Base-by-base conservation (phyloP, 1,284 basidiomycete species). In the Trichosporon coremiiforme region DNA sequence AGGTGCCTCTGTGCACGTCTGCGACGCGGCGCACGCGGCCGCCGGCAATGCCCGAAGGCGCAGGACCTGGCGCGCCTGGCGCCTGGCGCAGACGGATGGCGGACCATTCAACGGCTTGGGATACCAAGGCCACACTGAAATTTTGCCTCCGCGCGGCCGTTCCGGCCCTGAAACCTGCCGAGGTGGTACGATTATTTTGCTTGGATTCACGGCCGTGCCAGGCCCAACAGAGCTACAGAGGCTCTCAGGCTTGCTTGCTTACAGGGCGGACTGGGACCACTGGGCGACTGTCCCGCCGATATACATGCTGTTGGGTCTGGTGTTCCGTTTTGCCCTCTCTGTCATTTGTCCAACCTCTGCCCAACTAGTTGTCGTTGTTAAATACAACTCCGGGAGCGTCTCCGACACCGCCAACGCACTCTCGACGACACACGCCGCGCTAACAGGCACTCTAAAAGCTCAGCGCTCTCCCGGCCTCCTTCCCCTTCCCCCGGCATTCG, bases 151-250 rank as follows among this genome's bases (percentile, higher is more conserved):
- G 57, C n/a, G 41, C 15, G 41, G 57, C 15, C 57, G 50, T 53
- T 22, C n/a, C 29, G 57, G 15, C 57, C 57, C 57, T 62, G 57
- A 62, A 62, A 62, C 57, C 31, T 33, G 57, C 17, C 57, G 57
- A 62, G 57, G 57, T 62, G 57, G 57, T 62, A 62, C 57, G 57
- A 62, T 62, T 62, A 62, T 62, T 62, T 62, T 62, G 57, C 50
- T 53, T 22, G 50, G 50, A 22, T 53, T 53, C 20, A 53, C 50
- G 50, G 45, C 45, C 45, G 45, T 47, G 17, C 45, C 45, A 47
- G 45, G 45, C 45, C n/a, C 45, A 17, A 47, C 17, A 47, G 45
- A 25, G 17, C 15, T 9, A 7, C 10, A 47, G 41, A 13, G 20
- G 20, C n/a, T 22, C 20, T 25, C 50, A 53, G 50, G 50, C 50